phyloP scores from a whole-genome alignment of 148 eudicot species.

The Euryodendron excelsum region DNA sequence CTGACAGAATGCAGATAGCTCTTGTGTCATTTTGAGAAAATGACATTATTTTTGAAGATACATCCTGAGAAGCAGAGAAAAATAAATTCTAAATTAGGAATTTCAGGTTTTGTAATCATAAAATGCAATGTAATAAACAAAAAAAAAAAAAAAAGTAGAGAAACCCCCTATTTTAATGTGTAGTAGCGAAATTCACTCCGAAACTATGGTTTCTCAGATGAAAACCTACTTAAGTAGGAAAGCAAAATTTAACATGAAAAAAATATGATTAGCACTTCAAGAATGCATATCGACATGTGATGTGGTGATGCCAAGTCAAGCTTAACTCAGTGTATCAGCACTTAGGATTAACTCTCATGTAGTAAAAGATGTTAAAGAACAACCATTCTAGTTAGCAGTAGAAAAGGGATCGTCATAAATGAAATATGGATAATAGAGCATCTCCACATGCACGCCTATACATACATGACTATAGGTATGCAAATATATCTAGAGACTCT shows the following conservation, averaged over 20 bases:
- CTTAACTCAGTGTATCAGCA: background rate
- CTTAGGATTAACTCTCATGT: background rate
- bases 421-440: background rate
- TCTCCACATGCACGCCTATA: background rate
- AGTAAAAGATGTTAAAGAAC: no score
- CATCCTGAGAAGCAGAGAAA: conserved; percentile 21
- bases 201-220: background rate
- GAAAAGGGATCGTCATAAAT: background rate
- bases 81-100: background rate
- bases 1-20: conserved; percentile 25
- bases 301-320: background rate
- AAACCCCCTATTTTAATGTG: background rate
- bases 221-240: background rate
- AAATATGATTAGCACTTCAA: background rate
- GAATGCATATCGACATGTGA: background rate
- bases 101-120: background rate
- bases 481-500: background rate
- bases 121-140: background rate
- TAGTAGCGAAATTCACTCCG: background rate
- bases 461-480: background rate
- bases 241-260: background rate
- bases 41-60: conserved; percentile 30
- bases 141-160: background rate
- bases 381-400: background rate
- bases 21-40: conserved; percentile 20